These are phyloP conservation scores for Neonothopanus nambi DNA, from an alignment of 1,284 basidiomycete genomes.

Conservation along the genomic window DNA sequence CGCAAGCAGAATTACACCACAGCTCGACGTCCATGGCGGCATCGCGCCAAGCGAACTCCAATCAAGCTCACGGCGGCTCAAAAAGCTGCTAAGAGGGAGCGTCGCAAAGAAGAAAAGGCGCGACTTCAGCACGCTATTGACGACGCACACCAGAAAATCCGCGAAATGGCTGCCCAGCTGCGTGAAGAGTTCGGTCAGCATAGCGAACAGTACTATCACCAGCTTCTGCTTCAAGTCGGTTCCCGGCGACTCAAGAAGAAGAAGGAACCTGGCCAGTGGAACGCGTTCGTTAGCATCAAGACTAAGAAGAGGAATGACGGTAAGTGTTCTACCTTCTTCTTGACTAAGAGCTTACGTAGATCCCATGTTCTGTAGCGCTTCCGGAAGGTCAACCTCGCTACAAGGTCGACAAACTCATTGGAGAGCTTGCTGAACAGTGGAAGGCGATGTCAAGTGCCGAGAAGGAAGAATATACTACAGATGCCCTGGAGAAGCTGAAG, in stretches of 20 bases:
- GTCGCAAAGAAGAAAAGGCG: no score
- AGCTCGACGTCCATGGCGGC: background rate
- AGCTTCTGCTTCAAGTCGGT: no score
- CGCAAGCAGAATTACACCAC: background rate
- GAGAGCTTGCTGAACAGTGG: constrained; percentile 11
- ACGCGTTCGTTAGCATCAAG: background rate
- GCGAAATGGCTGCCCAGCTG: no score
- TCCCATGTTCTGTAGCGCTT: background rate
- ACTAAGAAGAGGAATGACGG: background rate
- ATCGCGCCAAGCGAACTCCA: background rate
- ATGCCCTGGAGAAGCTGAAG: constrained; percentile 1
- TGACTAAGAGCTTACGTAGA: background rate
- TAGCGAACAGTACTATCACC: background rate
- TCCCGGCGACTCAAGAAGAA: no score
- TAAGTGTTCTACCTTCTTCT: background rate
- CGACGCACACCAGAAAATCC: no score
- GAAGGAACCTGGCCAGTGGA: background rate
- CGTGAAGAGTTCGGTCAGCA: background rate
- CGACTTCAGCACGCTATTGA: no score
- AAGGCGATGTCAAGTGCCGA: constrained; percentile 12
- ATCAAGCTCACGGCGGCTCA: background rate
- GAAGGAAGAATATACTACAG: background rate
- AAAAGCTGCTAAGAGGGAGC: background rate
- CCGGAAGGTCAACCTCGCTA: constrained; percentile 3
- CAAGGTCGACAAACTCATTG: background rate